Evolutionary conservation across 2,329 filamentous ascomycete species (phyloP), one percentile per base, ranked within the genome.

Genomic region (Pseudophaeomoniella oleicola): DNA sequence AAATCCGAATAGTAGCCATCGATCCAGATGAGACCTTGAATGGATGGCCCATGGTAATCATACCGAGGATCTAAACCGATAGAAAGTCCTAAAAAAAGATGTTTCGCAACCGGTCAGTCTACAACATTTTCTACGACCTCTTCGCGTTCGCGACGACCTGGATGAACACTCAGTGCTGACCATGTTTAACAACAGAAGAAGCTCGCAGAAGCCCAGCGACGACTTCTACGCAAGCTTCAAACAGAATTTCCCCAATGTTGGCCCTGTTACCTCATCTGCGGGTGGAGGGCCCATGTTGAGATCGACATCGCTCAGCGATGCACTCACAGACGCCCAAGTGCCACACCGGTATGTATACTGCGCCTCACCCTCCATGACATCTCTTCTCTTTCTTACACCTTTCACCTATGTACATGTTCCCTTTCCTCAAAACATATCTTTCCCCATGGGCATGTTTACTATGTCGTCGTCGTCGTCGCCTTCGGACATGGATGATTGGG

Each of bases 191-290:
- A 32, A 38, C 47, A 83, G 79, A 62, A 82, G 73, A 52, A 85
- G 74, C 57, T 77, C 81, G 38, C 82, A 86, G 59, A 93, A 93
- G 65, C 86, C 86, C 38, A 78, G 75, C 56, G 81, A 87, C 54
- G 83, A 87, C 50, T 71, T 94, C 53, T 77, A 90, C 56, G 77
- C 77, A 59, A 78, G 75, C 56, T 94, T 94, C 63, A 82, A 82
- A 57, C 75, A 83, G 51, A 78, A 75, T 47, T 94, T 93, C 52
- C 81, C 84, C 33, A 75, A 87, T 49, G 66, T 92, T 42, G 64
- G 70, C 39, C 63, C 71, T 37, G 65, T 69, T 40, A 64, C 64
- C 39, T 50, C 60, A 46, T 50, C 67, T 37, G 57, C 68, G 49
- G 50, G 63, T 46, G 49, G 55, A 47, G 51, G 62, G 50, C 50